A percentile compares a stretch with the other conserved stretches of the same genome.
Conservation (phyloP, 1,284 basidiomycete species). For the Abortiporus biennis region DNA sequence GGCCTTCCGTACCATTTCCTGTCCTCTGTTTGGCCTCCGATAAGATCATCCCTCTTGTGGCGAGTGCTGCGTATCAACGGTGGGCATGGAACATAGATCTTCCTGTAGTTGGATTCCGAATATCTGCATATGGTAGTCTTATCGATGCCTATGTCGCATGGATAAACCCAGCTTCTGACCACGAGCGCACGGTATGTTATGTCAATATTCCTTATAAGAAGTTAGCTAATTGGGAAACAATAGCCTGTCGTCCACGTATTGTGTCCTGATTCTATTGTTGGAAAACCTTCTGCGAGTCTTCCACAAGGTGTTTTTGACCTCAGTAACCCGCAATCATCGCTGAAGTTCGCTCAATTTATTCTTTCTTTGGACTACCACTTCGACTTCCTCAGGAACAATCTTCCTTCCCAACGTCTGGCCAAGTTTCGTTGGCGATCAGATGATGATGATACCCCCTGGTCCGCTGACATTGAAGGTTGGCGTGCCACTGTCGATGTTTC, state of each 20-base stretch:
- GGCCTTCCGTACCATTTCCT: slow-evolving; percentile 1
- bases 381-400: not conserved
- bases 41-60: slow-evolving; percentile 3
- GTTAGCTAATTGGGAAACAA: too few species aligned
- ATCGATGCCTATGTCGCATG: slow-evolving; percentile 4
- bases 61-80: slow-evolving; percentile 5
- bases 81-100: slow-evolving; percentile 2
- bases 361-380: not conserved
- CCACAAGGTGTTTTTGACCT: not conserved
- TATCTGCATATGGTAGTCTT: not conserved
- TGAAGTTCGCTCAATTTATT: not conserved
- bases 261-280: too few species aligned
- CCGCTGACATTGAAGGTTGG: too few species aligned
- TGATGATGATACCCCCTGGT: too few species aligned
- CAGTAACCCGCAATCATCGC: not conserved
- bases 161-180: too few species aligned
- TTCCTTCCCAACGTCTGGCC: not conserved
- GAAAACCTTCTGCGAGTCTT: too few species aligned
- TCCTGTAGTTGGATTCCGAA: slow-evolving; percentile 3
- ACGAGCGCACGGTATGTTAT: too few species aligned
- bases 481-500: too few species aligned
- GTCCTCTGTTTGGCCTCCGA: slow-evolving; percentile 3
- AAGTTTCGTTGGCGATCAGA: not conserved
- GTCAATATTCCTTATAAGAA: too few species aligned
- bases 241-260: too few species aligned